Base-by-base conservation (phyloP, 257 asterid genomes). In the Cinchona pubescens region DNA sequence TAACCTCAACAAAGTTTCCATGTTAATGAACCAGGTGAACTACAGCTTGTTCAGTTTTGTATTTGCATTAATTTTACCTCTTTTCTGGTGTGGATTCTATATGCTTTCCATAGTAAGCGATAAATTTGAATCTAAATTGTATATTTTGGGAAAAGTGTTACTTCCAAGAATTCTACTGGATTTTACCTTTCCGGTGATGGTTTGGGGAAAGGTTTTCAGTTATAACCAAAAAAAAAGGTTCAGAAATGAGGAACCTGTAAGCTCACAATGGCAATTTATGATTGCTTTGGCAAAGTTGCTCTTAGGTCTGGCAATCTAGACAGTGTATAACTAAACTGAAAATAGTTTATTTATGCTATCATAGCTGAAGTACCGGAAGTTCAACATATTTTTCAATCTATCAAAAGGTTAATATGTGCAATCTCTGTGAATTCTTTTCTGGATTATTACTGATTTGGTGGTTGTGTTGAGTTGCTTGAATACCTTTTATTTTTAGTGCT, bases 361-460 rank as follows among this genome's bases (percentile, higher is more conserved):
- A 56, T 11, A n/a, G 63, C 5, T 43, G 66, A 53, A n/a, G 29
- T 15, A 32, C 30, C 59, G 6, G 35, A 65, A 43, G 15, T 49
- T 25, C 58, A 11, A 21, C 18, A 32, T 51, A 37, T 4, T 5
- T 27, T 60, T 11, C 16, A 32, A 25, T 0, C 7, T 6, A 43
- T 43, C 25, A 27, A 67, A 0, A 43, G 3, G 32, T 43, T 15
- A 42, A 2, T 12, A 19, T 4, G 14, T 7, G 16, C 37, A 46
- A 13, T 35, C 18, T 29, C 29, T 53, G 51, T 25, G 27, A 51
- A 71, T 71, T 23, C 27, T 75, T 34, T 27, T 40, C 40, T 38
- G 29, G 34, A n/a, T 23, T 32, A 21, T 92, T 79, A 82, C 97
- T 0, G 93, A 92, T 86, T 90, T 43, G 49, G 16, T 21, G 32